Percentiles rank a stretch among this genome's conserved stretches.
Evolutionary conservation across 2,329 filamentous ascomycete genomes (phyloP).

Genomic region (Metarhizium robertsii): DNA sequence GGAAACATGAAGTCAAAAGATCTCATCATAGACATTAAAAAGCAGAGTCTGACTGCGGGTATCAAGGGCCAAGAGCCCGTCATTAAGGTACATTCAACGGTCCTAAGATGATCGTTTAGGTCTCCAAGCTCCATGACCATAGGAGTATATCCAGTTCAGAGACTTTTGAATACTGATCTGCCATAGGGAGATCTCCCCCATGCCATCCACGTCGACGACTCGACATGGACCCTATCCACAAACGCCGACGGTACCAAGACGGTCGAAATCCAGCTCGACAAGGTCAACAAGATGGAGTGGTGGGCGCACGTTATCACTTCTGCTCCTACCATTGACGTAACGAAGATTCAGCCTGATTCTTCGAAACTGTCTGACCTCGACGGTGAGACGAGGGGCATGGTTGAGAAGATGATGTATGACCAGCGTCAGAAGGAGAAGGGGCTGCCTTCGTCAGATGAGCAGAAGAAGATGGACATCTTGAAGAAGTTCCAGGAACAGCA

Average conservation of each 20-base stretch:
- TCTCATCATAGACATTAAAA: constrained; percentile 73
- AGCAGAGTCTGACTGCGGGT: constrained; percentile 65
- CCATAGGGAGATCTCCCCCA: constrained; percentile 75
- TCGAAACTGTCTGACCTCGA: constrained; percentile 88
- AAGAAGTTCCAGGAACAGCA: constrained; percentile 84
- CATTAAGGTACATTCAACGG: constrained; percentile 58
- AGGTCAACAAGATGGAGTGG: constrained; percentile 96
- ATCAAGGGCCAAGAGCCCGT: constrained; percentile 84
- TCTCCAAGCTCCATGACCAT: neutral
- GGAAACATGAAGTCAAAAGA: constrained; percentile 79
- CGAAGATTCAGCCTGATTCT: constrained; percentile 89
- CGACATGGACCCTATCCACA: constrained; percentile 82
- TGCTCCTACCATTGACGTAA: constrained; percentile 87
- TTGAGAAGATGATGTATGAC: constrained; percentile 99
- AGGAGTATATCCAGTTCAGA: neutral
- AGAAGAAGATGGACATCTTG: constrained; percentile 88
- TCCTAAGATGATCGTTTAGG: constrained; percentile 11
- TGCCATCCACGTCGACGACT: constrained; percentile 72
- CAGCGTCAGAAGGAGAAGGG: constrained; percentile 94
- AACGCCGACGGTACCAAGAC: constrained; percentile 57
- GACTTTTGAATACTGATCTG: neutral
- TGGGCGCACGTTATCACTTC: constrained; percentile 85
- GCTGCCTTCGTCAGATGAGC: constrained; percentile 81
- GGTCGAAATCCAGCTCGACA: constrained; percentile 83
- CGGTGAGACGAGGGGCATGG: constrained; percentile 90